Base-by-base conservation (phyloP, 2,329 filamentous ascomycete species). In the Eutypa lata region DNA sequence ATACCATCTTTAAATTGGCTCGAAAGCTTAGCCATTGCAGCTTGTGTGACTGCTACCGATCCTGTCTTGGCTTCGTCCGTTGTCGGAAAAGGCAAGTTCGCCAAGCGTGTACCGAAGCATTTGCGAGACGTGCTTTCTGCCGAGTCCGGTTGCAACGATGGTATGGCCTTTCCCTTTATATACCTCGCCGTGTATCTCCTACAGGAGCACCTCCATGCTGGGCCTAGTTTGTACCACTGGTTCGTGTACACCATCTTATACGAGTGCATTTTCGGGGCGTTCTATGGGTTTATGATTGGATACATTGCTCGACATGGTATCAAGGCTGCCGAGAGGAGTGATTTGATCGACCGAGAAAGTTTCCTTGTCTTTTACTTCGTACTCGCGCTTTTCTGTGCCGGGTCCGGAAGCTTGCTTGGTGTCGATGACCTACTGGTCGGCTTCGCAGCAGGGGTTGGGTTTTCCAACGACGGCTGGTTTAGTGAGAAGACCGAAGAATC, bases 391-490 rank as follows among this genome's bases (percentile, higher is more conserved):
- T 99, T 97, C 73, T 96, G 91, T 67, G 94, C 94, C 54, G 94
- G 94, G 18, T 93, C 93, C 0, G 94, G 94, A 28, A 91, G 91
- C 71, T 82, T 97, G 53, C 76, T 99, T 44, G 94, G 94, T 48
- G 80, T 97, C 64, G 94, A 99, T 69, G 94, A 99, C 71, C 75
- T 99, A 48, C 82, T 99, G 3, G 90, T 99, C 38, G 94, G 94
- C 38, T 99, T 99, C 65, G 87, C 93, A 14, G 91, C 90, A 51
- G 94, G 94, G 53, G 94, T 99, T n/a, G 94, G 94, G 51, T 99
- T 99, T 77, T 97, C 92, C 62, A 99, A 99, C 71, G 94, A 99
- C 67, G 94, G 94, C 60, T 99, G 94, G 94, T 99, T 99, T 65
- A 89, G 90, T 16, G 90, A 97, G 67, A 97, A 97, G 78, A 99